Evolutionary conservation across 495 filamentous ascomycete species (phyloP), one percentile per base, ranked within the genome.

Genomic region (Neurospora cerealis): DNA sequence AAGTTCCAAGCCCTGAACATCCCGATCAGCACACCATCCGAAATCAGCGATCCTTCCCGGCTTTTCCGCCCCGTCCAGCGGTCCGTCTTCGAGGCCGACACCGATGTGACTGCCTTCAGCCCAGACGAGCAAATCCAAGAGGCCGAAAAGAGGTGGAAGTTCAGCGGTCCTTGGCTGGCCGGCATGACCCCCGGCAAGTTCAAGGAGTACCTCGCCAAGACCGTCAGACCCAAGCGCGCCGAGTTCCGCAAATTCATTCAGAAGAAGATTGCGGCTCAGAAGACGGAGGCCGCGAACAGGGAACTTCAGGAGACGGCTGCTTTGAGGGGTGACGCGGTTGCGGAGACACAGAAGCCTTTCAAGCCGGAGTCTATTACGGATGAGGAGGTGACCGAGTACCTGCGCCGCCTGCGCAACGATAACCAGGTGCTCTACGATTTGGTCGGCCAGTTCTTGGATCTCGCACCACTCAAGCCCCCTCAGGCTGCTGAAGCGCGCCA

Each of bases 1-100:
- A 98, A 98, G 83, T 98, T 91, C 86, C 92, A 94, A 77, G 94
- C 97, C 79, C 71, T 90, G 15, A 77, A 78, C 69, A 37, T 87
- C 9, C 82, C 87, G 1, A 84, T 94, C 39, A 86, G 88, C 24
- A 81, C 87, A 69, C 85, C 86, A 9, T 74, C 71, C n/a, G 78
- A 80, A 46, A 75, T 80, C 70, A 78, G 77, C 24, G 72, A 54
- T 13, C 73, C 54, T 32, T 62, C 54, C 70, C 13, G 62, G 69
- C 75, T 76, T 71, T 73, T 32, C 39, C 32, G 1, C 40, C 70
- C 21, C 41, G 46, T 70, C n/a, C 46, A 70, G 2, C 79, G 69
- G 66, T 86, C 86, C n/a, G 91, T 89, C 8, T 93, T 92, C 74
- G 90, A 93, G 70, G 82, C 85, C 44, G 78, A 83, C 3, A 54